Evolutionary conservation across 2,329 filamentous ascomycete genomes (phyloP).

Genomic region (Nakataea oryzae): DNA sequence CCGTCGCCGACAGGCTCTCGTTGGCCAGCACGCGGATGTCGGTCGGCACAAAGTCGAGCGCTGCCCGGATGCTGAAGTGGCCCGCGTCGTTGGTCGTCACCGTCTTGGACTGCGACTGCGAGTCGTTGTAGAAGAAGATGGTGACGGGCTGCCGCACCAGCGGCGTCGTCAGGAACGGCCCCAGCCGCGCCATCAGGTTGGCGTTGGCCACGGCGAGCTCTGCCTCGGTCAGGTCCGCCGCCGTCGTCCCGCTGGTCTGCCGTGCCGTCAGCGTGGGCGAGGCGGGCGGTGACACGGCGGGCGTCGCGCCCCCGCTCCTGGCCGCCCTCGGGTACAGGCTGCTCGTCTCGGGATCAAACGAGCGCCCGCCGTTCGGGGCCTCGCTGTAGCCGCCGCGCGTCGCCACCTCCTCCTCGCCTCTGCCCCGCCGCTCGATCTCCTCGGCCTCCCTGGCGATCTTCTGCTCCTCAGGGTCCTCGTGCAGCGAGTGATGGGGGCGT

Average conservation of each 20-base stretch:
- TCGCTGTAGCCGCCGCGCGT: conserved; percentile 67
- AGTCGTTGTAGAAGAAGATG: conserved; percentile 88
- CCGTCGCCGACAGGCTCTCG: conserved; percentile 71
- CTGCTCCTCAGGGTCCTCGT: conserved; percentile 43
- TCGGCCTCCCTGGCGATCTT: conserved; percentile 66
- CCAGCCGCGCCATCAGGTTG: conserved; percentile 77
- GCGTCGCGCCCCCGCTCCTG: conserved; percentile 20
- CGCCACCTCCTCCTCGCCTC: conserved; percentile 60
- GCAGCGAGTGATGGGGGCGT: conserved; percentile 16
- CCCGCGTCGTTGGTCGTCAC: conserved; percentile 80
- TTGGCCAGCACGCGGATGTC: conserved; percentile 80
- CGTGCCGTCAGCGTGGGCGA: conserved; percentile 31
- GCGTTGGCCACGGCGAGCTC: conserved; percentile 74
- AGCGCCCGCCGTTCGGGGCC: conserved; percentile 25
- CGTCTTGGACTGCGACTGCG: conserved; percentile 71
- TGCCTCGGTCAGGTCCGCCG: conserved; percentile 55
- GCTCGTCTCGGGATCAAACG: conserved; percentile 8
- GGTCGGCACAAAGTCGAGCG: conserved; percentile 82
- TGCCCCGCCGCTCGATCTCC: conserved; percentile 62
- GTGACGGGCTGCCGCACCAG: conserved; percentile 70
- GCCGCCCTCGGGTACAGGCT: conserved; percentile 16
- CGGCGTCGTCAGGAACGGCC: conserved; percentile 82
- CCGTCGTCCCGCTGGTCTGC: conserved; percentile 17
- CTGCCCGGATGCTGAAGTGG: conserved; percentile 72
- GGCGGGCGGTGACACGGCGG: conserved; percentile 25